These are phyloP conservation scores for Aphanomyces stellatus DNA, from an alignment of 352 stramenopile species.

Conservation along the genomic window DNA sequence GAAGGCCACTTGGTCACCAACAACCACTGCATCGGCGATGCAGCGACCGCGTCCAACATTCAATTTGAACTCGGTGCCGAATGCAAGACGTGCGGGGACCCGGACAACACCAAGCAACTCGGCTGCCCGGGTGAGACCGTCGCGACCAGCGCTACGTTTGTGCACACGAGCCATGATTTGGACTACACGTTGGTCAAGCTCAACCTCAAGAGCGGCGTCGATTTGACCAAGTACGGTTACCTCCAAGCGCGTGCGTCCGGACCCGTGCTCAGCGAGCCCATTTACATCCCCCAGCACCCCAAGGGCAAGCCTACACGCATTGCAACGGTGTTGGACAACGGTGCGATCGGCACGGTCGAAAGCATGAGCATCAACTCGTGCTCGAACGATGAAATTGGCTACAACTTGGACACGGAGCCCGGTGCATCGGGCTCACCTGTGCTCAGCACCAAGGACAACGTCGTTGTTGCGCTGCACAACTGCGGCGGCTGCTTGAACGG, in stretches of 20 bases:
- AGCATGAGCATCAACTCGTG: neutral
- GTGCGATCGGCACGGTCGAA: constrained; percentile 22
- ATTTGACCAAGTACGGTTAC: constrained; percentile 24
- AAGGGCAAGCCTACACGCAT: constrained; percentile 31
- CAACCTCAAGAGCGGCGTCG: constrained; percentile 1
- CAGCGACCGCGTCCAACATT: constrained; percentile 24
- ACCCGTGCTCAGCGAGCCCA: constrained; percentile 26
- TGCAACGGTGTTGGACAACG: constrained; percentile 23
- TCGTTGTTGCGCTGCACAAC: constrained; percentile 55
- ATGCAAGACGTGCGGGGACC: constrained; percentile 1
- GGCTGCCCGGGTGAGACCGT: constrained; percentile 28
- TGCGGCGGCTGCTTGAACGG: constrained; percentile 34
- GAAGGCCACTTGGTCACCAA: constrained; percentile 61
- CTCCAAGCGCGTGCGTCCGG: constrained; percentile 29
- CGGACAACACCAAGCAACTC: constrained; percentile 21
- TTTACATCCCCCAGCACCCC: constrained; percentile 44
- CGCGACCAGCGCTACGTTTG: constrained; percentile 34
- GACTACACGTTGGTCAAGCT: constrained; percentile 51
- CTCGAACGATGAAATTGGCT: constrained; percentile 37
- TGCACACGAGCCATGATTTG: constrained; percentile 39
- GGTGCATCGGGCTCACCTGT: constrained; percentile 59
- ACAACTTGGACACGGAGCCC: constrained; percentile 57
- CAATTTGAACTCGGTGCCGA: constrained; percentile 30
- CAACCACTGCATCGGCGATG: constrained; percentile 46
- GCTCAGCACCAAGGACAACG: constrained; percentile 53